Percentiles rank a stretch among this genome's conserved stretches.
Evolutionary conservation across 306 rosid species (phyloP).

Genomic region (Gillenia trifoliata): DNA sequence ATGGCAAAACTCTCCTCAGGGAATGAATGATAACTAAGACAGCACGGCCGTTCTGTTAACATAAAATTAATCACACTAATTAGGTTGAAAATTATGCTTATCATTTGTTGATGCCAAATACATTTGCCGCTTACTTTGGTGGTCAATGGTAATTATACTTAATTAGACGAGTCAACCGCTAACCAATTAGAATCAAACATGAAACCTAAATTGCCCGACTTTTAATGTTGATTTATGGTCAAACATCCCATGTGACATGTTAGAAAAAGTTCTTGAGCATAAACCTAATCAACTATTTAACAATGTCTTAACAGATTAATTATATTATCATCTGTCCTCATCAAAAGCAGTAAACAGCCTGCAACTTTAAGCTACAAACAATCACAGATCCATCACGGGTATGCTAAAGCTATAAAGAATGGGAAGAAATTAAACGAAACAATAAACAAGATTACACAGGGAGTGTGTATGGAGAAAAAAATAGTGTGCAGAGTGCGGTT

Average conservation of each 20-base stretch:
- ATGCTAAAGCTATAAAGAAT: background rate
- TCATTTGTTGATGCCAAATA: no score
- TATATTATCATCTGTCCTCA: background rate
- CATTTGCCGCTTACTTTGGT: background rate
- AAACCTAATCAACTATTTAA: background rate
- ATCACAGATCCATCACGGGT: background rate
- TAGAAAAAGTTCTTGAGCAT: background rate
- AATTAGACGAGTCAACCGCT: background rate
- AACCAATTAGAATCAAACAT: background rate
- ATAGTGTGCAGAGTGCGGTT: fast-evolving
- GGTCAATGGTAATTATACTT: background rate
- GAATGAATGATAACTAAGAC: background rate
- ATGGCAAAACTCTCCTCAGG: no score
- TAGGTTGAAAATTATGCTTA: background rate
- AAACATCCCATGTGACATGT: constrained; percentile 25
- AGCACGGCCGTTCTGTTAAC: background rate
- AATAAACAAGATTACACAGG: background rate
- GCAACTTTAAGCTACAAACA: background rate
- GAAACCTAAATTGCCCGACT: background rate
- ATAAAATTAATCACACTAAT: background rate
- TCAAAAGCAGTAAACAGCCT: background rate
- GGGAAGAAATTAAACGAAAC: background rate
- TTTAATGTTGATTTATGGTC: constrained; percentile 4
- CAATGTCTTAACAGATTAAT: background rate
- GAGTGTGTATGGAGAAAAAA: background rate